Conservation (phyloP, 164 flowering plant species). For the Tinospora cordifolia region DNA sequence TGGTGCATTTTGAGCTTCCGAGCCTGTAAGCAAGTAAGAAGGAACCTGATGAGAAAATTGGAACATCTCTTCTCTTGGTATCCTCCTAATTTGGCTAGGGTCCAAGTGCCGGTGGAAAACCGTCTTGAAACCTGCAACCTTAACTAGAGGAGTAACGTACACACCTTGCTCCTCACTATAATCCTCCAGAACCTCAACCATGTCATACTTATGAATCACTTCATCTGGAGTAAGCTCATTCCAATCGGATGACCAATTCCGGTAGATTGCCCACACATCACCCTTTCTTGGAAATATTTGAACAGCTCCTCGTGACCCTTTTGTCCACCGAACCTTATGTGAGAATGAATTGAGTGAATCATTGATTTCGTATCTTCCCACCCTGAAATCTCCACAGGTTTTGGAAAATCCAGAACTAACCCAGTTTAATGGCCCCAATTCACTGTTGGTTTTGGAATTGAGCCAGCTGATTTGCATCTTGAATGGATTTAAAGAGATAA, state of each 20-base stretch:
- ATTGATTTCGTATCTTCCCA: conserved; percentile 38
- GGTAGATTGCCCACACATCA: conserved; percentile 71
- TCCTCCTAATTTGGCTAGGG: conserved; percentile 32
- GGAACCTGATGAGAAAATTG: conserved; percentile 77
- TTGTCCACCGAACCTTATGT: conserved; percentile 54
- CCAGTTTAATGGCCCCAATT: conserved; percentile 57
- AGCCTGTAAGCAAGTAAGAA: conserved; percentile 57
- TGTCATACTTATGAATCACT: conserved; percentile 59
- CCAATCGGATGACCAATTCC: conserved; percentile 75
- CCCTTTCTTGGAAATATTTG: conserved; percentile 52
- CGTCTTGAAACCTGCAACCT: conserved; percentile 66
- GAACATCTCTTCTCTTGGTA: conserved; percentile 58
- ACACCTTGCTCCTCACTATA: conserved; percentile 46
- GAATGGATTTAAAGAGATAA: conserved; percentile 52
- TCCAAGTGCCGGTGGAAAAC: conserved; percentile 63
- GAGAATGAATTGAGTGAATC: conserved; percentile 57
- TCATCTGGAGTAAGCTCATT: conserved; percentile 55
- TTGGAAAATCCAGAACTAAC: conserved; percentile 57
- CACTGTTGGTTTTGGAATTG: conserved; percentile 49
- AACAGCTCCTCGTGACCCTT: conserved; percentile 44
- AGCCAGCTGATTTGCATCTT: conserved; percentile 66
- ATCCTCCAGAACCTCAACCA: conserved; percentile 71
- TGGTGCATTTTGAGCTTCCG: conserved; percentile 54
- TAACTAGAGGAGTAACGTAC: conserved; percentile 46
- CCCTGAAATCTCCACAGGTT: conserved; percentile 70